Evolutionary conservation across 2,329 filamentous ascomycete genomes (phyloP), one percentile per base, ranked within the genome.

Genomic region (Hymenoscyphus albidus): DNA sequence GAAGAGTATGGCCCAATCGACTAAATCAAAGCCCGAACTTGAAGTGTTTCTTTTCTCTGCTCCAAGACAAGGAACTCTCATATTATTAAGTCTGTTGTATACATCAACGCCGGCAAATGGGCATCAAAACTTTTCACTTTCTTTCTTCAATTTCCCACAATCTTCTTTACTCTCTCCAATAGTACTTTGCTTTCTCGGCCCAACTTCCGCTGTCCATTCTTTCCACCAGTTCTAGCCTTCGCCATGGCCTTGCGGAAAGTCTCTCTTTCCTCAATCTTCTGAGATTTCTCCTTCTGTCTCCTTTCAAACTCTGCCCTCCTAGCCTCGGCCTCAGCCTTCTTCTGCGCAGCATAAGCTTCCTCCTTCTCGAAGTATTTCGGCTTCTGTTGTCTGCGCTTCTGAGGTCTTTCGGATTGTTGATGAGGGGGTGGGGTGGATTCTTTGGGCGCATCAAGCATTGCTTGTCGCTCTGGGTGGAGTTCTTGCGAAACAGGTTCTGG

Each of bases 121-220:
- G 54, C 38, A 57, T 57, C 27, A 57, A 57, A 57, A 57, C 44
- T 31, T 57, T 57, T 38, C 27, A 32, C 31, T 22, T 27, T 16
- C 54, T 12, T 35, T 14, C 39, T 16, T 74, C 64, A 74, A 58
- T 68, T 66, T 7, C 68, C 71, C 55, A 76, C 73, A 63, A 73
- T 68, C 68, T 82, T 82, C 77, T 86, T 84, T 27, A 90, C 84
- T 73, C 83, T 87, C 71, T 86, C 84, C 62, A 91, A 76, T 67
- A 92, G 72, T 16, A 88, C 85, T 63, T 82, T 83, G 71, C 88
- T 90, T 77, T 91, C 88, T 64, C 86, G 82, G 1, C 89, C 89
- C 62, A 92, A 75, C 75, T 88, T 89, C 73, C 86, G 80, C 76
- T 89, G 86, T 10, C 88, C 88, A 75, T 87, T 84, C 71, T 81